These are phyloP conservation scores for Amanita phalloides DNA, from an alignment of 768 basidiomycete species.

Conservation along the genomic window DNA sequence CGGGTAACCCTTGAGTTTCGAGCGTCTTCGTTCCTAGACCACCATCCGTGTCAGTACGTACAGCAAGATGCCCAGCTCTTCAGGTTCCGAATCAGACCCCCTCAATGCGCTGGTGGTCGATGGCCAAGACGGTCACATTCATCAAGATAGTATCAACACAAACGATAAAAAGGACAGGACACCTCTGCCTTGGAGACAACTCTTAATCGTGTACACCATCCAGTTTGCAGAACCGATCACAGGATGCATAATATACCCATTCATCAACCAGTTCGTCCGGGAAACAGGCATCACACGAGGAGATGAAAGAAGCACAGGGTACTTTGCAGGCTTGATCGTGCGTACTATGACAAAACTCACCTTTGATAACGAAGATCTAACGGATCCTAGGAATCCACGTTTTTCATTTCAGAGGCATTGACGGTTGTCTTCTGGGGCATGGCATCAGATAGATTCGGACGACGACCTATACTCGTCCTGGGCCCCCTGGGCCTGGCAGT, in stretches of 20 bases:
- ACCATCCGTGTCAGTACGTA: too few species aligned
- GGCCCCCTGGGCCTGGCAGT: slow-evolving; percentile 31
- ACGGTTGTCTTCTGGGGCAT: slow-evolving; percentile 36
- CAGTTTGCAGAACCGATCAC: slow-evolving; percentile 26
- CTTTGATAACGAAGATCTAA: not conserved
- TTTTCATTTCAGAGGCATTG: slow-evolving; percentile 31
- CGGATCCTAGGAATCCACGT: slow-evolving; percentile 28
- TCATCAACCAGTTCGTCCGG: slow-evolving; percentile 25
- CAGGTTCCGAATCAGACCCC: too few species aligned
- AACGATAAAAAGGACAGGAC: slow-evolving; percentile 7
- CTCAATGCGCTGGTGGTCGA: too few species aligned
- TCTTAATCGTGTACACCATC: slow-evolving; percentile 19
- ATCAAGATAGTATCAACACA: not conserved
- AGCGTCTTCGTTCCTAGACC: too few species aligned
- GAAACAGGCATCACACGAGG: slow-evolving; percentile 24
- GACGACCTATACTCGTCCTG: slow-evolving; percentile 30
- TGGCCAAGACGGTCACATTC: too few species aligned
- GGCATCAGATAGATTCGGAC: slow-evolving; percentile 31
- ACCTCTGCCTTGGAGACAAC: slow-evolving; percentile 20
- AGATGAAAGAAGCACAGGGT: slow-evolving; percentile 26
- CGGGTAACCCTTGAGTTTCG: too few species aligned
- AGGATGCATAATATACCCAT: slow-evolving; percentile 27
- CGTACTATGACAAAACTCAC: slow-evolving; percentile 3
- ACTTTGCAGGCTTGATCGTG: slow-evolving; percentile 31
- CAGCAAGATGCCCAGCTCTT: too few species aligned